These are phyloP conservation scores for Talaromyces piceae DNA, from an alignment of 2,329 filamentous ascomycete genomes.

Conservation along the genomic window DNA sequence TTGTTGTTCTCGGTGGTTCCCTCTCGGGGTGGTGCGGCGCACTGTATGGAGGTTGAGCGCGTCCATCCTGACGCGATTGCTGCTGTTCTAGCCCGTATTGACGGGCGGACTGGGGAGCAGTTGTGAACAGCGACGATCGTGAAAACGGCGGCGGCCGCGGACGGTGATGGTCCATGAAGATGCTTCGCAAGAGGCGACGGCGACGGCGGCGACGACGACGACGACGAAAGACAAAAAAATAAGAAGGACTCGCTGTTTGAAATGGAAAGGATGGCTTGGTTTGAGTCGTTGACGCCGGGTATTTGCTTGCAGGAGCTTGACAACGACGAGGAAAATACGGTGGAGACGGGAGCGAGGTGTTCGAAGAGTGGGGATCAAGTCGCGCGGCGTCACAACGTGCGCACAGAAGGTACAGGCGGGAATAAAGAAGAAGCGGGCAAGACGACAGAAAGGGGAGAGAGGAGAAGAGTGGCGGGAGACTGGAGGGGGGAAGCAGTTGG, in stretches of 20 bases:
- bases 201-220: neutral
- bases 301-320: too few species aligned
- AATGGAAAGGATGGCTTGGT: too few species aligned
- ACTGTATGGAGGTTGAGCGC: conserved; percentile 18
- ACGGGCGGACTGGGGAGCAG: conserved; percentile 21
- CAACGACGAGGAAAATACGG: neutral
- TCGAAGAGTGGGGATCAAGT: neutral
- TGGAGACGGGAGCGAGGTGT: conserved; percentile 3
- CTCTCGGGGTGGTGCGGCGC: conserved; percentile 16
- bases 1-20: conserved; percentile 2
- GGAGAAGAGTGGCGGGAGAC: neutral
- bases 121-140: conserved; percentile 25
- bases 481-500: neutral
- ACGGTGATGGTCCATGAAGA: neutral
- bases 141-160: conserved; percentile 22
- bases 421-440: neutral
- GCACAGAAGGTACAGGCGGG: neutral
- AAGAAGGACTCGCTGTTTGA: too few species aligned
- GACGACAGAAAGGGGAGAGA: neutral
- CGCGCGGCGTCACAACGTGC: conserved; percentile 7
- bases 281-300: too few species aligned
- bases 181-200: neutral
- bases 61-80: conserved; percentile 14
- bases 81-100: conserved; percentile 12
- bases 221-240: too few species aligned